Percentiles rank a stretch among this genome's conserved stretches.
Conservation (phyloP, 805 yeast genomes). For the Candida xyloterini region DNA sequence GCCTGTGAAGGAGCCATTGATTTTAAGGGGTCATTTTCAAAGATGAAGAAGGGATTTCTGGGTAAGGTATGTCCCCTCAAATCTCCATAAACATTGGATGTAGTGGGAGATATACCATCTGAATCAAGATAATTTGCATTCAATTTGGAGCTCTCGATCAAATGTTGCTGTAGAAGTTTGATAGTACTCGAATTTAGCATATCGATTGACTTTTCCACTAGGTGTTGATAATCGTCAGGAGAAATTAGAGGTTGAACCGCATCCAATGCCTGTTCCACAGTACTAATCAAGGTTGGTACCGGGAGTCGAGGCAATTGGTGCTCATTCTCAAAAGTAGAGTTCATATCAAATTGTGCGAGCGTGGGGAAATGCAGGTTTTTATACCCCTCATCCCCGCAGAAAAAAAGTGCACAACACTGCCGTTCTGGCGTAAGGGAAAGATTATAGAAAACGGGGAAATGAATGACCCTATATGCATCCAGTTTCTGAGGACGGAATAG, state of each 20-base stretch:
- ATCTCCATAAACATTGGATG: conserved; percentile 62
- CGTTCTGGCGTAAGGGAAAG: background rate
- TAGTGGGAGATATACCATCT: conserved; percentile 42
- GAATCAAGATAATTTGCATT: conserved; percentile 55
- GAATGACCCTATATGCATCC: background rate
- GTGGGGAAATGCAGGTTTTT: conserved; percentile 4
- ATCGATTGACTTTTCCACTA: conserved; percentile 42
- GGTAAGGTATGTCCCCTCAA: conserved; percentile 67
- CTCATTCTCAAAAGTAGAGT: conserved; percentile 40
- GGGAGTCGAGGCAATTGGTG: conserved; percentile 54
- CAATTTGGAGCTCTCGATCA: conserved; percentile 42
- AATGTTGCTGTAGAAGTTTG: conserved; percentile 49
- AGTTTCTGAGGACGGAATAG: background rate
- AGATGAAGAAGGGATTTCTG: conserved; percentile 69
- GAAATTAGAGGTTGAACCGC: conserved; percentile 61
- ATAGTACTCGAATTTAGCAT: conserved; percentile 45
- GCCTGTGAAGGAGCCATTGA: conserved; percentile 58
- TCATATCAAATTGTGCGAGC: conserved; percentile 1
- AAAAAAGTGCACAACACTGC: background rate
- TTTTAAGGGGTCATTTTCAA: conserved; percentile 71
- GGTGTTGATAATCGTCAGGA: conserved; percentile 45
- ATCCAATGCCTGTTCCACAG: conserved; percentile 50
- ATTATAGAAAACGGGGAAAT: conserved; percentile 1
- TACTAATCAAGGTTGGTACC: conserved; percentile 51
- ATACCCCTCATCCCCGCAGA: conserved; percentile 13